These are phyloP conservation scores for Euphorbia lathyris DNA, from an alignment of 345 rosid genomes.

Conservation along the genomic window DNA sequence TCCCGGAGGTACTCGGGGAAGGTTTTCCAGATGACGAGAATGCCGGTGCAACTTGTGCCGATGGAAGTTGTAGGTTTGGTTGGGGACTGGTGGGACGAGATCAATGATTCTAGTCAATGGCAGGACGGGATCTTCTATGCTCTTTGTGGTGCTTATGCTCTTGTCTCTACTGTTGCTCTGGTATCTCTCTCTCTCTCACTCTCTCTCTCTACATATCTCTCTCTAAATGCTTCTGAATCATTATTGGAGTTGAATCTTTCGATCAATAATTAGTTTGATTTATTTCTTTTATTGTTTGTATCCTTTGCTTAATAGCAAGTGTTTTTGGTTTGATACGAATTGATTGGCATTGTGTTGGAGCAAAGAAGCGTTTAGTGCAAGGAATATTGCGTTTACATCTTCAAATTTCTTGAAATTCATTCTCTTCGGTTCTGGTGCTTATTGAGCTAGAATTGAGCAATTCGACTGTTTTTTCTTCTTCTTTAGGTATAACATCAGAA, in stretches of 20 bases:
- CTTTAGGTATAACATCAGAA: background rate
- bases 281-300: background rate
- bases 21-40: constrained; percentile 3
- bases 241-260: background rate
- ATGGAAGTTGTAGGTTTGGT: constrained; percentile 1
- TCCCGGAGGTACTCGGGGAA: constrained; percentile 2
- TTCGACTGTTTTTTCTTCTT: background rate
- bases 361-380: background rate
- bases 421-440: too few species aligned
- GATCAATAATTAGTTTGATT: background rate
- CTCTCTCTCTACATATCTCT: background rate
- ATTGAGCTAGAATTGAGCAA: background rate
- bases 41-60: constrained; percentile 7
- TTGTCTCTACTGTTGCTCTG: constrained; percentile 82
- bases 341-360: background rate
- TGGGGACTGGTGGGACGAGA: constrained; percentile 74
- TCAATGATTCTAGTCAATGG: constrained; percentile 83
- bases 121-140: constrained; percentile 90
- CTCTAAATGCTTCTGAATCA: background rate
- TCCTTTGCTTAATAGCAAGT: background rate
- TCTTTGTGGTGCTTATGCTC: constrained; percentile 88
- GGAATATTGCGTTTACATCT: too few species aligned
- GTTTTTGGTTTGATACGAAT: background rate
- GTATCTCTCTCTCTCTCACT: constrained; percentile 31
- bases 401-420: background rate